Evolutionary conservation across 129 eudicot genomes (phyloP).

Genomic region (Erigeron canadensis): DNA sequence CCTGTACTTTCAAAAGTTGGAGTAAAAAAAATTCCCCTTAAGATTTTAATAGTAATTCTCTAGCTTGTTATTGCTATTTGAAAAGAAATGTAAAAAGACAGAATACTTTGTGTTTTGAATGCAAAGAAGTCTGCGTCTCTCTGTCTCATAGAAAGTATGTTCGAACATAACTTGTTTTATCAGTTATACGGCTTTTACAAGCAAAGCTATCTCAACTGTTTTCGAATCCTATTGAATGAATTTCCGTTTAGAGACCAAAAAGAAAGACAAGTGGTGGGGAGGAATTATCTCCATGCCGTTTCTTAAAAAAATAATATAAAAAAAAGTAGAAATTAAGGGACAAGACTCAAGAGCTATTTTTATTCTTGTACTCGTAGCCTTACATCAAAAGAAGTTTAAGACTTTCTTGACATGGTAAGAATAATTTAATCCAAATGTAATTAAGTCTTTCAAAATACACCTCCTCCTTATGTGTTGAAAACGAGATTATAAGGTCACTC

Average conservation of each 20-base stretch:
- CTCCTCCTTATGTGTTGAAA: no score
- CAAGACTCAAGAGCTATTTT: no score
- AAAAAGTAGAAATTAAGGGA: no score
- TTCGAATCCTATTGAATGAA: constrained; percentile 11
- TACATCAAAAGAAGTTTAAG: no score
- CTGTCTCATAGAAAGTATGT: constrained; percentile 19
- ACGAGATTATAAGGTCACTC: no score
- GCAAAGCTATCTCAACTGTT: constrained; percentile 11
- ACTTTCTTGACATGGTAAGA: no score
- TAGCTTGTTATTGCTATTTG: background rate
- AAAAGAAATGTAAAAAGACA: constrained; percentile 10
- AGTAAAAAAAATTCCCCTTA: background rate
- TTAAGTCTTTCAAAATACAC: no score
- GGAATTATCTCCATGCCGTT: background rate
- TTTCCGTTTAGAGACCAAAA: background rate
- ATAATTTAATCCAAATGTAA: no score
- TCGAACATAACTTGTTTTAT: constrained; percentile 10
- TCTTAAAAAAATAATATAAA: no score
- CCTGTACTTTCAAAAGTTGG: background rate
- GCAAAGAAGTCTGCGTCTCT: background rate
- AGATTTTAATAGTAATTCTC: background rate
- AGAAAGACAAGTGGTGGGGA: background rate
- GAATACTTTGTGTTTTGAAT: constrained; percentile 14
- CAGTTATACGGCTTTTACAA: constrained; percentile 6
- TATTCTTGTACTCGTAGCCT: no score